phyloP scores from a whole-genome alignment of 2,329 filamentous ascomycete species.

The Ceratocystis ficicola region DNA sequence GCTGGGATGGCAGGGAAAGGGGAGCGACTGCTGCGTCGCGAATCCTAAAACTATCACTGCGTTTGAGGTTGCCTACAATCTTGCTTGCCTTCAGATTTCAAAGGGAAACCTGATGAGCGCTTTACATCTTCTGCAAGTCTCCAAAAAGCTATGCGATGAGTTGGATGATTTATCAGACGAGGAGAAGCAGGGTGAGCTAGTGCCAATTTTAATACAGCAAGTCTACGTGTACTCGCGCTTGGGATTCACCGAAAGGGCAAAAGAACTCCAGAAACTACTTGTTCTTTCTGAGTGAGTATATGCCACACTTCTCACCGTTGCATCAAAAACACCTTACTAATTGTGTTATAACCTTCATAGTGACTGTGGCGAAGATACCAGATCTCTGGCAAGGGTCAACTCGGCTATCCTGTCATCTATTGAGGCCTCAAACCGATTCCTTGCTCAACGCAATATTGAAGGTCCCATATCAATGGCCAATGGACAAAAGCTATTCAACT shows the following conservation, averaged over 20 bases:
- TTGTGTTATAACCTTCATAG: constrained; percentile 30
- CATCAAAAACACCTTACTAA: neutral
- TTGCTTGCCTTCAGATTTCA: constrained; percentile 60
- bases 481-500: constrained; percentile 57
- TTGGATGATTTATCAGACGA: constrained; percentile 61
- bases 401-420: constrained; percentile 33
- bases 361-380: constrained; percentile 54
- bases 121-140: constrained; percentile 54
- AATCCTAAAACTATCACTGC: constrained; percentile 36
- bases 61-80: constrained; percentile 74
- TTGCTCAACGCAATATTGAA: constrained; percentile 50
- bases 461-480: constrained; percentile 40
- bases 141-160: constrained; percentile 57
- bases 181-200: constrained; percentile 61
- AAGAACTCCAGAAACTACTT: constrained; percentile 49
- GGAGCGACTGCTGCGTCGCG: constrained; percentile 25
- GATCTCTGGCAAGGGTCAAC: constrained; percentile 57
- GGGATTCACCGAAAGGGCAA: constrained; percentile 54
- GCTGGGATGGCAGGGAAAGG: constrained; percentile 53
- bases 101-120: constrained; percentile 54
- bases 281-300: constrained; percentile 46
- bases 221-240: constrained; percentile 57
- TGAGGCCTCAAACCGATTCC: constrained; percentile 48
- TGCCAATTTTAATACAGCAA: constrained; percentile 66
- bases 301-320: neutral